Evolutionary conservation across 768 basidiomycete species (phyloP), one percentile per base, ranked within the genome.

Genomic region (Lactarius tabidus): DNA sequence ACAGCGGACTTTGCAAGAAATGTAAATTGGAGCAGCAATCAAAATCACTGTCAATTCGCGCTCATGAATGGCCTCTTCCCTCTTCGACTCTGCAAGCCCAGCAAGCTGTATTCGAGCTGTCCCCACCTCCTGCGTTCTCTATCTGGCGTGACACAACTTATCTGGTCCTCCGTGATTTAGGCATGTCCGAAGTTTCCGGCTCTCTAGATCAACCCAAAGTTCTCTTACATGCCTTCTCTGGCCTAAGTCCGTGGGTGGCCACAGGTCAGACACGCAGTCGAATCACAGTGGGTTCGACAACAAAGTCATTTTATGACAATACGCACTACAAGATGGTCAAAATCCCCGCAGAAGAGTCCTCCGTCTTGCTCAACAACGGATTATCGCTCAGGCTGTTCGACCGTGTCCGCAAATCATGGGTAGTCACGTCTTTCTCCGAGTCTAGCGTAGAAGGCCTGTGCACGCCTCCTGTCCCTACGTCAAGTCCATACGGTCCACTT

Each of bases 61-160:
- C 57, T 20, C 64, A 65, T 8, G 67, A 67, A 14, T 67, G 67
- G 67, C 63, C 67, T 1, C 55, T 65, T 10, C 59, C 67, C 29
- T 15, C 9, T 14, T 36, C 38, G 6, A 31, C 4, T 1, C 31
- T 33, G 1, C 36, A 14, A 2, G 63, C 67, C 33, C 58, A 56
- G 18, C 38, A 33, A 33, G 41, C 36, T 3, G 63, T 67, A 15
- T 67, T 67, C 23, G 67, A 67, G 14, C 38, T 67, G 18, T 45
- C 31, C 6, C 53, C 56, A 6, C 66, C 67, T 0, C 17, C 12
- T 20, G 55, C 39, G 2, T 67, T 67, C 54, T 60, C 67, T 29
- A 10, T n/a, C 38, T 67, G 67, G 67, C 58, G 67, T 17, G 43
- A 36, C 6, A 61, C 48, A 1, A 67, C 67, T 6, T 65, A 45